A percentile compares a stretch with the other conserved stretches of the same genome.
Evolutionary conservation across 208 protist species (phyloP).

Genomic region (Acanthamoeba lenticulata): DNA sequence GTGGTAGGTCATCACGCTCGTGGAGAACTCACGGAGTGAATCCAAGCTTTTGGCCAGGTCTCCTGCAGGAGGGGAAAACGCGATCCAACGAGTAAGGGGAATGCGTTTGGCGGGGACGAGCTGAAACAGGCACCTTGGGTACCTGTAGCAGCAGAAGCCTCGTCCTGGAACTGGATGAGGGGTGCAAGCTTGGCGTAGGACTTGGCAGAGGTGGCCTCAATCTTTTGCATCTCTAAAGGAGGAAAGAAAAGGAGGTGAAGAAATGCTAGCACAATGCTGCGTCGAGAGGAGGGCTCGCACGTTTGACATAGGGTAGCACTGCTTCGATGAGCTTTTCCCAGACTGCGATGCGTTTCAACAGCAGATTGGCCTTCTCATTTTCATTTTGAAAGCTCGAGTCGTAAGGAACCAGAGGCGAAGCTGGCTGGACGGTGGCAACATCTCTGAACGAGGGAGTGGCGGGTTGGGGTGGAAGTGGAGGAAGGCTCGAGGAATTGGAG

Average conservation of each 20-base stretch:
- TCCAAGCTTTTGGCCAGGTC: neutral
- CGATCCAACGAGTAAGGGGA: neutral
- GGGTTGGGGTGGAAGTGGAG: no score
- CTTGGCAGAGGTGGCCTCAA: neutral
- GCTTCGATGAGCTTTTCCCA: neutral
- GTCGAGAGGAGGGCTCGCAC: neutral
- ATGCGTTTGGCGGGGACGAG: neutral
- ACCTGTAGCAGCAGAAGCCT: neutral
- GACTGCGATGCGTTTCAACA: neutral
- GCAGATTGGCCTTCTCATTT: neutral
- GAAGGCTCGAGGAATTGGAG: no score
- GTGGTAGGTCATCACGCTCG: neutral
- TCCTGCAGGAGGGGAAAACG: neutral
- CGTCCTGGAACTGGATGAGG: neutral
- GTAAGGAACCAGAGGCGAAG: neutral
- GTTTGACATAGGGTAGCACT: neutral
- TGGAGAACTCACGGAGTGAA: neutral
- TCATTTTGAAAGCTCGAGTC: constrained; percentile 12
- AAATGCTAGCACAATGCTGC: neutral
- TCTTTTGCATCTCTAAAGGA: neutral
- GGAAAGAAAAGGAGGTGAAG: no score
- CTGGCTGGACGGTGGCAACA: neutral
- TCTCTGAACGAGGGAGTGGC: neutral
- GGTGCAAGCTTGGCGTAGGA: neutral
- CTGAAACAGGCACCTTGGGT: no score